Evolutionary conservation across 139 green algal species (phyloP).

Genomic region (Ostreobium quekettii): DNA sequence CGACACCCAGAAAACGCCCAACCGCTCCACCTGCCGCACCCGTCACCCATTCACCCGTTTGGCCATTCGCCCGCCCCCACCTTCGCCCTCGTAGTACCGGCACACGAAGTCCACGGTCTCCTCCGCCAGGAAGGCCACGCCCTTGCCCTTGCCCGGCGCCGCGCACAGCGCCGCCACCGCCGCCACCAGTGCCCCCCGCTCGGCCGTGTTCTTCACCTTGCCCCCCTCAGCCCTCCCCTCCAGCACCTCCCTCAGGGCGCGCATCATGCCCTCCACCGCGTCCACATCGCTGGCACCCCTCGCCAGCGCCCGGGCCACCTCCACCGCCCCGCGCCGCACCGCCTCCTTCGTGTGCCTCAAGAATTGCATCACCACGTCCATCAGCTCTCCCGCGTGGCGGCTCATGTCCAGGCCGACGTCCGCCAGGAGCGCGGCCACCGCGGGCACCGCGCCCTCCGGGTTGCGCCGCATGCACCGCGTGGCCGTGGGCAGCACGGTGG

Average conservation of each 20-base stretch:
- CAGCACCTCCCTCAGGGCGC: slow-evolving; percentile 31
- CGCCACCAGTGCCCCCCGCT: slow-evolving; percentile 42
- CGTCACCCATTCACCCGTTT: too few species aligned
- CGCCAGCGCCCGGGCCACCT: slow-evolving; percentile 37
- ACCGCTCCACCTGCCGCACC: too few species aligned
- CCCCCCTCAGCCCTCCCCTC: slow-evolving; percentile 54
- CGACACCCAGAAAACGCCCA: too few species aligned
- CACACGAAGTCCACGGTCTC: background rate
- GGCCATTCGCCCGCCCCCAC: too few species aligned
- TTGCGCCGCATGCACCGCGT: slow-evolving; percentile 52
- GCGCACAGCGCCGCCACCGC: slow-evolving; percentile 36
- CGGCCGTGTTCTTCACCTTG: slow-evolving; percentile 50
- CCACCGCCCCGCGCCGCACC: slow-evolving; percentile 27
- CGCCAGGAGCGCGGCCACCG: slow-evolving; percentile 27
- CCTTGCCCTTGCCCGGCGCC: background rate
- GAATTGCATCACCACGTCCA: slow-evolving; percentile 48
- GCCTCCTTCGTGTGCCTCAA: slow-evolving; percentile 49
- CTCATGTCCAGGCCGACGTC: slow-evolving; percentile 39
- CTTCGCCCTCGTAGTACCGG: background rate
- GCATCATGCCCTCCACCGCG: slow-evolving; percentile 30
- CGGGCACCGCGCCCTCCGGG: slow-evolving; percentile 53
- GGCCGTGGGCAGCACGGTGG: slow-evolving; percentile 48
- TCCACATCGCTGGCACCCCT: slow-evolving; percentile 18
- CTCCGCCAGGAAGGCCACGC: background rate
- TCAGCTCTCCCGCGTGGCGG: slow-evolving; percentile 36